These are phyloP conservation scores for Aleurites moluccanus DNA, from an alignment of 441 rosid genomes.

Conservation along the genomic window DNA sequence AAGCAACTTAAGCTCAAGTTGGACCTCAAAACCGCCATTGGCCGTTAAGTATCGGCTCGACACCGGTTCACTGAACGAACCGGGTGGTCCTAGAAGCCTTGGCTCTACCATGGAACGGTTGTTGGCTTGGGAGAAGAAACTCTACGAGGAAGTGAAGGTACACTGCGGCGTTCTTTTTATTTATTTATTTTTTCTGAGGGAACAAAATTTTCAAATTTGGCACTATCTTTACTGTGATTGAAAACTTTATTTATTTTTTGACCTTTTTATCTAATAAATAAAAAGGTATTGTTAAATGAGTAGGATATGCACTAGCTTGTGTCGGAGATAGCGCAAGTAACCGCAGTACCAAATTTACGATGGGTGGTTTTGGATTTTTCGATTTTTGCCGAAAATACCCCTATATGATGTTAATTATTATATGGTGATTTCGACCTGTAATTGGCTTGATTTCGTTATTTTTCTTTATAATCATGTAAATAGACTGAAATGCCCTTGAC, in stretches of 20 bases:
- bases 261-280: background rate
- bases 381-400: constrained; percentile 32
- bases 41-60: constrained; percentile 83
- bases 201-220: background rate
- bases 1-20: constrained; percentile 83
- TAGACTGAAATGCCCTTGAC: constrained; percentile 29
- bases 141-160: constrained; percentile 90
- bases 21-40: constrained; percentile 93
- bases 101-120: constrained; percentile 81
- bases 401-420: background rate
- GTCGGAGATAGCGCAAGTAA: constrained; percentile 23
- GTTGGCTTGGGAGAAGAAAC: constrained; percentile 97
- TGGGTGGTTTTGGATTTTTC: too few relatives aligned
- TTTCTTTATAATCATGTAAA: too few relatives aligned
- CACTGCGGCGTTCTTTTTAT: background rate
- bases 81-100: constrained; percentile 71
- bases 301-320: constrained; percentile 12
- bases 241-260: background rate
- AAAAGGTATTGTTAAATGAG: constrained; percentile 10
- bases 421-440: too few relatives aligned
- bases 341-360: constrained; percentile 25
- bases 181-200: background rate
- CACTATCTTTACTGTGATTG: background rate
- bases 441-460: too few relatives aligned
- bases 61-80: constrained; percentile 49